Evolutionary conservation across 805 yeast genomes (phyloP), one percentile per base, ranked within the genome.

Genomic region (Cyberlindnera nakhonratchasimensis): DNA sequence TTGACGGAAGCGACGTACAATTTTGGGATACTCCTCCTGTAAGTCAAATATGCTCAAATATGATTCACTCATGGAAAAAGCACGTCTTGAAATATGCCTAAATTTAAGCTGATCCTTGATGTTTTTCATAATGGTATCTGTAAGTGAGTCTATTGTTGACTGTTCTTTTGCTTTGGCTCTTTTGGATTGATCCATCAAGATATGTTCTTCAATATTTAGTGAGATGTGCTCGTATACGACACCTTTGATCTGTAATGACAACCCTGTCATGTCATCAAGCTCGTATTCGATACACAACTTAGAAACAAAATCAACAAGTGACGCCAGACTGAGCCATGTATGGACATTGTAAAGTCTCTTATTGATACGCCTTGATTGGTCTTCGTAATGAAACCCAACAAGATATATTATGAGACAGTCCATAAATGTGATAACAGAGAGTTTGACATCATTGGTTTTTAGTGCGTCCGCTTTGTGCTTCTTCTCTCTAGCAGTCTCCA

Each of bases 321-420:
- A 23, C 1, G 43, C 22, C 12, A 54, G 29, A 29, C 55, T 50
- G 8, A 42, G 24, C 60, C 60, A 56, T 14, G 50, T 37, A 16
- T 39, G 29, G 13, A 46, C 46, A 6, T 40, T 25, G 21, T 34
- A 49, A 2, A 45, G 23, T 20, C 49, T 54, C n/a, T 40, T 47
- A 5, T 26, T 6, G 3, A 47, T 13, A 12, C 42, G 30, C 32
- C 55, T 46, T 1, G 48, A 34, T n/a, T 40, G 35, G 23, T 57
- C 60, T 13, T 54, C 55, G 24, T 43, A 46, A 32, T 48, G 43
- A 35, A 53, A 55, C 2, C 50, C 60, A 16, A 50, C 43, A 3
- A 55, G 45, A 34, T 46, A 54, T 5, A 52, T 38, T 6, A 49
- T 39, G 18, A 57, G 45, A 11, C 51, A 48, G 19, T 57, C 55